Evolutionary conservation across 1,284 basidiomycete genomes (phyloP).

Genomic region (Ceratobasidium sp.): DNA sequence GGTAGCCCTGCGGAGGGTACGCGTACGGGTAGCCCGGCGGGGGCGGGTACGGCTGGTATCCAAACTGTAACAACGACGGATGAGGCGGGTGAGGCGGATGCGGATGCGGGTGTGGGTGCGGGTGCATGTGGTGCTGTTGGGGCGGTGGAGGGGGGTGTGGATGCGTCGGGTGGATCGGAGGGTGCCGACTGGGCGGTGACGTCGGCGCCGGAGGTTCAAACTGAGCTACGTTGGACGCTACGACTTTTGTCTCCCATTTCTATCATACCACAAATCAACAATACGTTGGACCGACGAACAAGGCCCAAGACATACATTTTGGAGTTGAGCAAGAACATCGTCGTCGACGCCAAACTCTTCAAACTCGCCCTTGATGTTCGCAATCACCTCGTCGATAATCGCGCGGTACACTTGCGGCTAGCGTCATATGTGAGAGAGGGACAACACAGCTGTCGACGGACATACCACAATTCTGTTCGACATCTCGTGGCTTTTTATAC

Average conservation of each 20-base stretch:
- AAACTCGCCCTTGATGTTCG: conserved; percentile 68
- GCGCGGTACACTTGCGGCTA: conserved; percentile 68
- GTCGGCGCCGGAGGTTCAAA: conserved; percentile 59
- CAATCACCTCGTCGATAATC: conserved; percentile 72
- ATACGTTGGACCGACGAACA: no score
- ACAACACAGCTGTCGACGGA: neutral
- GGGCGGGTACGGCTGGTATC: conserved; percentile 34
- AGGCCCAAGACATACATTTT: conserved; percentile 56
- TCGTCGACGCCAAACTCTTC: conserved; percentile 74
- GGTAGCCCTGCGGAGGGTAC: conserved; percentile 40
- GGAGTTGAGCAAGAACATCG: conserved; percentile 65
- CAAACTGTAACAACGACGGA: conserved; percentile 35
- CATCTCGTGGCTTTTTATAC: conserved; percentile 47
- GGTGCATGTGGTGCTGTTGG: conserved; percentile 46
- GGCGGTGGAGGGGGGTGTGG: conserved; percentile 50
- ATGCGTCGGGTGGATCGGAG: conserved; percentile 48
- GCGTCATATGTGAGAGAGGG: conserved; percentile 32
- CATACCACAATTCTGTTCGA: conserved; percentile 51
- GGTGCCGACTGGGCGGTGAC: conserved; percentile 50
- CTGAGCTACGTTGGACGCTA: conserved; percentile 67
- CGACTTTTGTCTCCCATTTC: conserved; percentile 69
- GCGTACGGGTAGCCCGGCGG: conserved; percentile 42
- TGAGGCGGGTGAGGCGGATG: conserved; percentile 34
- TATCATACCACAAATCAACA: conserved; percentile 48
- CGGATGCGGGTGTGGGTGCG: conserved; percentile 18